Evolutionary conservation across 148 eudicot species (phyloP).

Genomic region (Tetragonia tetragonoides): DNA sequence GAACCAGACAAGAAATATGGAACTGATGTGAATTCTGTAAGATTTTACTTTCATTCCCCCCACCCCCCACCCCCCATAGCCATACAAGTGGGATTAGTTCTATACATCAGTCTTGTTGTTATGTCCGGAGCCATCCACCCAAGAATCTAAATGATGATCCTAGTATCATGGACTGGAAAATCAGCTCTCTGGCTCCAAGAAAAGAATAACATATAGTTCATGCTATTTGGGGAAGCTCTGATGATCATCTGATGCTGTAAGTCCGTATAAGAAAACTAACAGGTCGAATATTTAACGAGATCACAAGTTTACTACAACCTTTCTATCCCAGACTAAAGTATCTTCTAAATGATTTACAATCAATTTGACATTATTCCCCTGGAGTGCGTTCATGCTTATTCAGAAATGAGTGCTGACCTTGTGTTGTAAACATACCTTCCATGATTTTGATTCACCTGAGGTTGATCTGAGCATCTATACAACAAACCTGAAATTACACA

Average conservation of each 20-base stretch:
- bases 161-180: not conserved
- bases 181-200: not conserved
- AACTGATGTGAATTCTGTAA: not conserved
- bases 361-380: not conserved
- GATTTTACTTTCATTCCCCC: not conserved
- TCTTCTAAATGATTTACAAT: not conserved
- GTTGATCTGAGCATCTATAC: constrained; percentile 73
- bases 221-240: not conserved
- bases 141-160: not conserved
- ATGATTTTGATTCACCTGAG: constrained; percentile 52
- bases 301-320: not conserved
- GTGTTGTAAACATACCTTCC: constrained; percentile 60
- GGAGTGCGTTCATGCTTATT: not conserved
- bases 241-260: not conserved
- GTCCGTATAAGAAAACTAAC: not conserved
- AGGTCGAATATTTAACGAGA: not conserved
- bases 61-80: not conserved
- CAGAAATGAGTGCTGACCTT: not conserved
- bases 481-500: constrained; percentile 59
- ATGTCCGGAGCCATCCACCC: not conserved
- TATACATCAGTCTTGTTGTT: not conserved
- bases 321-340: not conserved
- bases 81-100: not conserved
- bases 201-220: not conserved
- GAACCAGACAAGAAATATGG: not conserved